These are phyloP conservation scores for Epichloe glyceriae DNA, from an alignment of 2,329 filamentous ascomycete genomes.

Conservation along the genomic window DNA sequence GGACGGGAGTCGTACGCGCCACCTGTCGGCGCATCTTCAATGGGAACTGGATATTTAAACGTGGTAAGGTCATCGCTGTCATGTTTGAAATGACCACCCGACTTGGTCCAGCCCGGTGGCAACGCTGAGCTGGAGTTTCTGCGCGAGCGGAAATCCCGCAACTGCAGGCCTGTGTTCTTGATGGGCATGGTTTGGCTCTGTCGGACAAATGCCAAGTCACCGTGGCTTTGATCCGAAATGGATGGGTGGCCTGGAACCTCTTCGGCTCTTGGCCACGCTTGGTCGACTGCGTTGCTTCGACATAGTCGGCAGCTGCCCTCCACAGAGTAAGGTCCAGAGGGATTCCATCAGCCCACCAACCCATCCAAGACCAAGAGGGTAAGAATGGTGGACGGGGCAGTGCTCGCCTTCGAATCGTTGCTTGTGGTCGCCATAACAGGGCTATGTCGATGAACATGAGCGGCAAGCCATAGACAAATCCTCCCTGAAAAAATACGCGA, in stretches of 20 bases:
- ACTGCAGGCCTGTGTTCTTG: conserved; percentile 24
- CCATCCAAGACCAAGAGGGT: conserved; percentile 35
- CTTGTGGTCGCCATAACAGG: conserved; percentile 31
- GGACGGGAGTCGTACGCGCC: conserved; percentile 18
- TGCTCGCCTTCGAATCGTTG: conserved; percentile 27
- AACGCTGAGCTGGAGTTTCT: conserved; percentile 17
- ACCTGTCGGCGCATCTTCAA: conserved; percentile 20
- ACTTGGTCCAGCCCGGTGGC: conserved; percentile 27
- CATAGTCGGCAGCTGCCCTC: conserved; percentile 30
- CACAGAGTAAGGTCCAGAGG: conserved; percentile 29
- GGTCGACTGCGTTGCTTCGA: conserved; percentile 22
- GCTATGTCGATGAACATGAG: conserved; percentile 32
- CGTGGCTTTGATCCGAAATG: conserved; percentile 26
- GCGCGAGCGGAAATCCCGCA: conserved; percentile 25
- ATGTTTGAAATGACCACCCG: conserved; percentile 24
- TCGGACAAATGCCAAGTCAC: conserved; percentile 29
- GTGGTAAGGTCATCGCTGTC: conserved; percentile 25
- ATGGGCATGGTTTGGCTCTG: conserved; percentile 21
- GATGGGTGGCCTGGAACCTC: conserved; percentile 23
- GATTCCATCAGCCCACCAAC: conserved; percentile 33
- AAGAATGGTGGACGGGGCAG: conserved; percentile 24
- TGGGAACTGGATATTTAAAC: conserved; percentile 30
- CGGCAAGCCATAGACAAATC: conserved; percentile 33
- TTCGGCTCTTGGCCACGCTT: conserved; percentile 20
- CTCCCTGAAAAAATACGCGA: conserved; percentile 28